phyloP scores from a whole-genome alignment of 805 yeast genomes.

The Candida sanyiensis region DNA sequence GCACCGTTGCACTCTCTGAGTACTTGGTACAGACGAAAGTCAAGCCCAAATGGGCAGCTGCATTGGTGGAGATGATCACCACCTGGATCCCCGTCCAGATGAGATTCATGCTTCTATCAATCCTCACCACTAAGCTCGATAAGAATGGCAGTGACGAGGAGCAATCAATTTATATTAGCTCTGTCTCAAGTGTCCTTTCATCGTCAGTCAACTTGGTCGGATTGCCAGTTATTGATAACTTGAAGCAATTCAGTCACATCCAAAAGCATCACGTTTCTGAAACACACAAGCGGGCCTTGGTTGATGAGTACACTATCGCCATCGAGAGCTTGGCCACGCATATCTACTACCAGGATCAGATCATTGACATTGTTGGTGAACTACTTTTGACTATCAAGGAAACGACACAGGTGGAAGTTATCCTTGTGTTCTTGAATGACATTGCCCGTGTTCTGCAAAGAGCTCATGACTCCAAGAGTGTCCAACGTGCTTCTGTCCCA shows the following conservation, averaged over 20 bases:
- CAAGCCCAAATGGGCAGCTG: conserved; percentile 44
- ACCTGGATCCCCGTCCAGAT: conserved; percentile 78
- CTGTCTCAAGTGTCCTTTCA: conserved; percentile 55
- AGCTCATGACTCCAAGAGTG: conserved; percentile 16
- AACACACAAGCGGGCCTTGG: conserved; percentile 25
- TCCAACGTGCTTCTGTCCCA: conserved; percentile 23
- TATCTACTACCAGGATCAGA: conserved; percentile 81
- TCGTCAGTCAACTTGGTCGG: conserved; percentile 84
- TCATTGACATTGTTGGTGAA: conserved; percentile 73
- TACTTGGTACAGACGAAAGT: conserved; percentile 35
- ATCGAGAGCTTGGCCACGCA: conserved; percentile 71
- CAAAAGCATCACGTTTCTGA: conserved; percentile 33
- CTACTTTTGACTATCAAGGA: conserved; percentile 40
- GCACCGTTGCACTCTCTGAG: conserved; percentile 48
- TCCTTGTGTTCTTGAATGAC: conserved; percentile 15
- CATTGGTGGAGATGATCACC: conserved; percentile 58
- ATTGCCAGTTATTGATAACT: conserved; percentile 73
- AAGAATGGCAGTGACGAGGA: conserved; percentile 16
- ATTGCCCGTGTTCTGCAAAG: conserved; percentile 14
- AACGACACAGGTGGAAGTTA: conserved; percentile 11
- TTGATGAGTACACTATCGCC: conserved; percentile 46
- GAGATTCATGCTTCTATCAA: conserved; percentile 57
- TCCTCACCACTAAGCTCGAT: conserved; percentile 35
- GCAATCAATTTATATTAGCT: conserved; percentile 33
- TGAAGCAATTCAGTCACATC: conserved; percentile 49